A percentile compares a stretch with the other conserved stretches of the same genome.
Conservation (phyloP, 2,329 filamentous ascomycete species). For the Macroventuria anomochaeta region DNA sequence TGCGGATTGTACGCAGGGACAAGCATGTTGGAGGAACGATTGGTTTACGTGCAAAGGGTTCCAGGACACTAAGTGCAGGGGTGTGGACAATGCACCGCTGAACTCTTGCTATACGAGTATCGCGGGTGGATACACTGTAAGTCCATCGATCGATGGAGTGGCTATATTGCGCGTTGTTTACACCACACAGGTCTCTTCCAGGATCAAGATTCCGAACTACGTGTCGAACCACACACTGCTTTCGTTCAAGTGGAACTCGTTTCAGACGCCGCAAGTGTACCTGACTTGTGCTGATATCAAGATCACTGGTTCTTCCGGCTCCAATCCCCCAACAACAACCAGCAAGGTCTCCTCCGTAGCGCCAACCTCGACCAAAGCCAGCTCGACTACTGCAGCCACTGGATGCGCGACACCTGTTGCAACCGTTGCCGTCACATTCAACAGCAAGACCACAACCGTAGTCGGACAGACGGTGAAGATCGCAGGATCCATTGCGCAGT, state of each 20-base stretch:
- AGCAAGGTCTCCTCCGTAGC: constrained; percentile 20
- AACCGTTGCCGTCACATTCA: constrained; percentile 51
- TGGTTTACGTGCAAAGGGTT: constrained; percentile 47
- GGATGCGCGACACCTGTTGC: constrained; percentile 37
- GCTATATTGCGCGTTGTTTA: neutral
- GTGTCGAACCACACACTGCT: constrained; percentile 41
- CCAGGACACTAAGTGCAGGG: constrained; percentile 36
- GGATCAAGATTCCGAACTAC: constrained; percentile 45
- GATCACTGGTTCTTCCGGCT: constrained; percentile 27
- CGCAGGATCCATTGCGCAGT: constrained; percentile 51
- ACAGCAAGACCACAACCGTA: constrained; percentile 56
- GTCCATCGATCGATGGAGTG: neutral
- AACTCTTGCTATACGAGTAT: constrained; percentile 46
- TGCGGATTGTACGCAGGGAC: constrained; percentile 38
- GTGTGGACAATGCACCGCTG: constrained; percentile 41
- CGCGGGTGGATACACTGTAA: constrained; percentile 45
- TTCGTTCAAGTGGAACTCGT: constrained; percentile 44
- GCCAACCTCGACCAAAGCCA: constrained; percentile 19
- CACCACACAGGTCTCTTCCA: constrained; percentile 20
- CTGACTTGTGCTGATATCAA: constrained; percentile 44
- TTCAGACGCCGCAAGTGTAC: constrained; percentile 44
- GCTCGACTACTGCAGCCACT: constrained; percentile 20
- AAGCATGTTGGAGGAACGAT: constrained; percentile 44
- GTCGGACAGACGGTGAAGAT: constrained; percentile 59
- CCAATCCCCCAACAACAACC: constrained; percentile 24